Base-by-base conservation (phyloP, 768 basidiomycete species). In the Russula sp. region DNA sequence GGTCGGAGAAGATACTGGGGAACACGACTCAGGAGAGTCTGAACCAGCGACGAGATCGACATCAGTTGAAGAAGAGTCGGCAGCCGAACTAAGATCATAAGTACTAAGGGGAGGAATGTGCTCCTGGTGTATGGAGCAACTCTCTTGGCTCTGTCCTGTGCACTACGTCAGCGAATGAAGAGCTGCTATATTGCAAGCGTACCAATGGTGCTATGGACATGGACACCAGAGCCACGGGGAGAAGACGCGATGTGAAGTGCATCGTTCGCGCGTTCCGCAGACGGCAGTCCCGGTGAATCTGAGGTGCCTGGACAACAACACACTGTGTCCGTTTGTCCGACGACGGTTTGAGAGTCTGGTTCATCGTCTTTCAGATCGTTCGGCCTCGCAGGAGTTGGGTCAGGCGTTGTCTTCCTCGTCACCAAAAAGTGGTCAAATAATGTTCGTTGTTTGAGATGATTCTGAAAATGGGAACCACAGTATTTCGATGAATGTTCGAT, bases 371-470 rank as follows among this genome's bases (percentile, higher is more conserved):
- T 57, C 20, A 14, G 20, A 22, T 51, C 43, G 1, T 47, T 29
- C 8, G 43, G 18, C 11, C 34, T 36, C 32, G 52, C 7, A 29
- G 20, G 34, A 35, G 39, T 35, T n/a, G 39, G 29, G 2, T 39
- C 39, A 1, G 62, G 58, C 1, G 57, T 47, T 13, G 32, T n/a
- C 18, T 48, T 38, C 49, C 52, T 58, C 16, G 35, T 55, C 34
- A 49, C 52, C 20, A 59, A 22, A 25, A 57, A 58, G 14, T 67
- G 46, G 59, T 60, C 60, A 46, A 62, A 66, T 54, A 69, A 66
- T 65, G 72, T 71, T 61, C 66, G 68, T 71, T 71, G 69, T 66
- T 68, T 59, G 41, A 55, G 20, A 10, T 58, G 65, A 50, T 29
- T 59, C 61, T 58, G 52, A n/a, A n/a, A n/a, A n/a, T n/a, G n/a